Evolutionary conservation across 164 flowering plant genomes (phyloP), one percentile per base, ranked within the genome.

Genomic region (Santalum album): DNA sequence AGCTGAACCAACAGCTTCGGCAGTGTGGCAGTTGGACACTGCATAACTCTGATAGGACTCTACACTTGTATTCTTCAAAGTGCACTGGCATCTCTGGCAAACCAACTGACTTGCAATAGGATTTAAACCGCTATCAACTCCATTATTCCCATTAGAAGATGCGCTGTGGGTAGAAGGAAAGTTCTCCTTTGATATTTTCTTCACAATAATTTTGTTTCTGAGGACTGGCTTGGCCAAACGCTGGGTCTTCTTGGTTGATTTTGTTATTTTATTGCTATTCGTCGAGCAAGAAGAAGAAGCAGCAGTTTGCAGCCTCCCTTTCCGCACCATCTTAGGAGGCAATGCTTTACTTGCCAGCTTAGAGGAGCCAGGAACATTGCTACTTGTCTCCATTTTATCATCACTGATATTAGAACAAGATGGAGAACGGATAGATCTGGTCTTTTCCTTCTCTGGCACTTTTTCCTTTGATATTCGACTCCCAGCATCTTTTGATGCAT

Each of bases 61-160:
- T 45, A 53, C 51, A 49, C 60, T 58, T 23, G 50, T 38, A 57
- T 56, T 66, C 39, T 58, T 66, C 60, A 83, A 34, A 24, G 74
- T 18, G 62, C 85, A 78, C 2, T 74, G 78, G 57, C 89, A 83
- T 55, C 74, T 78, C 63, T 78, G 78, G 66, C 89, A 83, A 40
- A 83, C 58, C 19, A 78, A 34, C 29, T 66, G 74, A 48, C 60
- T 60, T 36, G 66, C 39, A 55, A 45, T 36, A 17, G 72, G 61
- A 45, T 59, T 60, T 34, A 27, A 17, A 7, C n/a, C 60, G 20
- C 40, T 26, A 35, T 29, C 56, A 46, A 46, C 60, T 45, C 59
- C 75, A 43, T 49, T 6, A 17, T 46, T n/a, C 38, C 25, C 29
- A 43, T 56, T 43, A 19, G 69, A 36, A 24, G n/a, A n/a, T n/a